Base-by-base conservation (phyloP, 163 green algal genomes). In the Chlamydomonas reinhardtii region DNA sequence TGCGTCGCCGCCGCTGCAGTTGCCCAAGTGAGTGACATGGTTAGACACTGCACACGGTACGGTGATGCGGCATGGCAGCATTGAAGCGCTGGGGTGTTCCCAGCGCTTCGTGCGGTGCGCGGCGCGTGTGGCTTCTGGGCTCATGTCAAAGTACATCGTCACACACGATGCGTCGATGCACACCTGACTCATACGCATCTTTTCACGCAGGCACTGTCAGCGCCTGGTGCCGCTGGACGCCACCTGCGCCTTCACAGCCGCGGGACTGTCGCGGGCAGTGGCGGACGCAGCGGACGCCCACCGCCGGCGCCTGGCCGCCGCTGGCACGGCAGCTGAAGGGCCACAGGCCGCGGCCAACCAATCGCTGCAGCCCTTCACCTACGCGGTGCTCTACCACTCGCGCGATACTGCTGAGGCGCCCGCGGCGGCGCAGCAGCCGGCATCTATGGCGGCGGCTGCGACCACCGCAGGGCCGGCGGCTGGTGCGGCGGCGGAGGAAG, bases 131-230 rank as follows among this genome's bases (percentile, higher is more conserved):
- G n/a, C n/a, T n/a, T n/a, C n/a, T n/a, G n/a, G n/a, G n/a, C n/a
- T n/a, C n/a, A n/a, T n/a, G n/a, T n/a, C n/a, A n/a, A n/a, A n/a
- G n/a, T n/a, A n/a, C n/a, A n/a, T n/a, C n/a, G n/a, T n/a, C n/a
- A n/a, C n/a, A n/a, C n/a, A n/a, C n/a, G n/a, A n/a, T n/a, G n/a
- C n/a, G n/a, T n/a, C n/a, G n/a, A n/a, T n/a, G n/a, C n/a, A n/a
- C n/a, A n/a, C n/a, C n/a, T n/a, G n/a, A n/a, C n/a, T n/a, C n/a
- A n/a, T n/a, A n/a, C n/a, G n/a, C n/a, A n/a, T n/a, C n/a, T n/a
- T n/a, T n/a, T n/a, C n/a, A n/a, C n/a, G n/a, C 65, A 77, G 79
- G 22, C 34, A 78, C 79, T 77, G 68, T 34, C 79, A 85, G 52
- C 68, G 79, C 6, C 71, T 85, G 52, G 61, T 78, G 16, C 79